phyloP scores from a whole-genome alignment of 306 rosid genomes.

The Citrullus amarus region DNA sequence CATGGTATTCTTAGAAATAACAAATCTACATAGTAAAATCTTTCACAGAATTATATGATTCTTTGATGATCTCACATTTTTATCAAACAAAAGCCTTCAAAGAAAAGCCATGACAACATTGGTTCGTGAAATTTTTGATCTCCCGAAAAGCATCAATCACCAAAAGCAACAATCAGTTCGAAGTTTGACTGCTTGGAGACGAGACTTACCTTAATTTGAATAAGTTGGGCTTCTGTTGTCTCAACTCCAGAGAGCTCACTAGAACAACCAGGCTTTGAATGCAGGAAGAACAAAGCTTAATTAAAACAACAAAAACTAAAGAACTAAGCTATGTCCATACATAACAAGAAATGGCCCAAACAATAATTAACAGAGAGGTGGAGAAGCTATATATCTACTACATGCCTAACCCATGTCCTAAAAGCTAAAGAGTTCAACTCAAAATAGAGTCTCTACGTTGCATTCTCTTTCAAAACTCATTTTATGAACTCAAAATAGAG shows the following conservation, averaged over 20 bases:
- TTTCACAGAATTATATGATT: neutral
- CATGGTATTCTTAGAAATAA: neutral
- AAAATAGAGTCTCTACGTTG: neutral
- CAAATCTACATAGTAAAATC: neutral
- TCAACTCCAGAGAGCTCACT: constrained; percentile 70
- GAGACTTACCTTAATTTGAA: constrained; percentile 66
- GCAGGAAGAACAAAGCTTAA: constrained; percentile 15
- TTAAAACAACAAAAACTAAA: constrained; percentile 3
- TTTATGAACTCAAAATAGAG: neutral
- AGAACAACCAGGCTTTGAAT: constrained; percentile 90
- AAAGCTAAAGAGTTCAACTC: neutral
- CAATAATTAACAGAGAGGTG: neutral
- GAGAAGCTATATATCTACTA: neutral
- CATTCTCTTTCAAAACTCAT: neutral
- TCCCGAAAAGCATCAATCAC: neutral
- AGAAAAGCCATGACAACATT: neutral
- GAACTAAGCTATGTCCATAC: neutral
- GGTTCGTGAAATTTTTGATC: neutral
- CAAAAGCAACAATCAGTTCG: neutral
- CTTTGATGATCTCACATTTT: neutral
- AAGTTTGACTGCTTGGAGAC: constrained; percentile 8
- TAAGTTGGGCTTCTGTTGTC: constrained; percentile 67
- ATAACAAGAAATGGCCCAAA: neutral
- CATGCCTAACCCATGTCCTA: neutral
- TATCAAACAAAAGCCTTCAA: neutral